Evolutionary conservation across 2,329 filamentous ascomycete genomes (phyloP).

Genomic region (Cladosporium sp.): DNA sequence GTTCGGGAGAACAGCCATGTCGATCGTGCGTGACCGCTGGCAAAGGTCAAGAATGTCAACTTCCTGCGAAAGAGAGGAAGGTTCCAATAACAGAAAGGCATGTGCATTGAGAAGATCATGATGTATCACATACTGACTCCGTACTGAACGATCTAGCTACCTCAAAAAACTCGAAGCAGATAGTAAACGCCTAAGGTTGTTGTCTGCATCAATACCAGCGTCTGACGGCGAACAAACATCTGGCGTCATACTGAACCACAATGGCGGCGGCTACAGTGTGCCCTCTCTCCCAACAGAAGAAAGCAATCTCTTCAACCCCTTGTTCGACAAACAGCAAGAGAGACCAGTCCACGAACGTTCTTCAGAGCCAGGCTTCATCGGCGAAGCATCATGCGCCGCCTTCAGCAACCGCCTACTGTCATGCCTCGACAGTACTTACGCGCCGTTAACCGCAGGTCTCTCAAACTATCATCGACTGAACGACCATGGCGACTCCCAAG

Average conservation of each 20-base stretch:
- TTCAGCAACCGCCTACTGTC: conserved; percentile 24
- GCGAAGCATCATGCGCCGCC: conserved; percentile 23
- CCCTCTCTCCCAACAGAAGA: conserved; percentile 13
- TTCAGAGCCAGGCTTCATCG: conserved; percentile 20
- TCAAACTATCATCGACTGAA: conserved; percentile 19
- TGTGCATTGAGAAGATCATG: no score
- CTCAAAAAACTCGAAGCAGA: conserved; percentile 23
- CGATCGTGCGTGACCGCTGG: conserved; percentile 20
- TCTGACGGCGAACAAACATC: not conserved
- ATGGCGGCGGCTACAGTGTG: conserved; percentile 8
- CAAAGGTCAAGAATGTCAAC: conserved; percentile 17
- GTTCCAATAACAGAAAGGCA: conserved; percentile 23
- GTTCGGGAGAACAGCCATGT: conserved; percentile 25
- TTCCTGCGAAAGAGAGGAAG: conserved; percentile 22
- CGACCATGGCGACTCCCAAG: conserved; percentile 13
- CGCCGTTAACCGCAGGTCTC: conserved; percentile 13
- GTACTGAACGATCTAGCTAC: conserved; percentile 9
- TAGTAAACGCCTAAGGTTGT: conserved; percentile 9
- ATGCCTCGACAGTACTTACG: conserved; percentile 18
- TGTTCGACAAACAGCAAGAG: conserved; percentile 22
- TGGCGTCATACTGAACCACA: not conserved
- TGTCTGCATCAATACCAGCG: conserved; percentile 13
- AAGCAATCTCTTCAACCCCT: conserved; percentile 21
- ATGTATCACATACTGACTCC: no score
- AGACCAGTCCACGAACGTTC: conserved; percentile 15